These are phyloP conservation scores for Cyclotella atomus DNA, from an alignment of 108 stramenopile species.

Conservation along the genomic window DNA sequence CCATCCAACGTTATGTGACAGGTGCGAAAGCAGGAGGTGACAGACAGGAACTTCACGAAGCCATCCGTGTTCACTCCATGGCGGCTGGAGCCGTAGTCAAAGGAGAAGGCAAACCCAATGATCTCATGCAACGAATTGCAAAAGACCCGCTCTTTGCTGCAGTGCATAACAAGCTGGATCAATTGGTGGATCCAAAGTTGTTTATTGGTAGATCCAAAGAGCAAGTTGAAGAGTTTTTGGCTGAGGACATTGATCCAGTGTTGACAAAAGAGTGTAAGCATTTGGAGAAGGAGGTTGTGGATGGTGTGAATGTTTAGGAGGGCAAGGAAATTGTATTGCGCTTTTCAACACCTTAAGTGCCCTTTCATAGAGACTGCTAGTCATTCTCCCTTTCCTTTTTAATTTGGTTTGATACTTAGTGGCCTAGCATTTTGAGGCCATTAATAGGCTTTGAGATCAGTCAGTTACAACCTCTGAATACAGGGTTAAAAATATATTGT, in stretches of 20 bases:
- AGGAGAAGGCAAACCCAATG: constrained; percentile 97
- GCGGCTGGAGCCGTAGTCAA: constrained; percentile 98
- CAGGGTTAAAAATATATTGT: no score
- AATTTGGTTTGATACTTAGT: no score
- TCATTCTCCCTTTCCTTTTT: no score
- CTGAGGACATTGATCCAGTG: constrained; percentile 89
- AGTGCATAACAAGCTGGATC: constrained; percentile 89
- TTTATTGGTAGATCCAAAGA: constrained; percentile 96
- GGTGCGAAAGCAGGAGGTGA: constrained; percentile 98
- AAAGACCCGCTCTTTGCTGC: constrained; percentile 87
- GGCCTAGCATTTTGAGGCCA: no score
- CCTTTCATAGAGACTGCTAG: no score
- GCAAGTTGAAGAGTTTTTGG: constrained; percentile 96
- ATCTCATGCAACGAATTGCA: constrained; percentile 94
- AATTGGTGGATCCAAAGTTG: constrained; percentile 89
- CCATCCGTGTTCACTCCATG: constrained; percentile 97
- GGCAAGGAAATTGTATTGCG: neutral
- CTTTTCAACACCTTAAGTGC: no score
- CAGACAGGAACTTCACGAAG: constrained; percentile 97
- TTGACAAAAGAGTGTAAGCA: constrained; percentile 78
- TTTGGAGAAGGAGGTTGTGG: constrained; percentile 78
- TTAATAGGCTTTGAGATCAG: no score
- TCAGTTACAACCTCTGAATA: no score
- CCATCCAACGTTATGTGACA: constrained; percentile 14
- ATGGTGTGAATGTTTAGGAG: constrained; percentile 93